Evolutionary conservation across 1,284 basidiomycete genomes (phyloP), one percentile per base, ranked within the genome.

Genomic region (Megacollybia platyphylla): DNA sequence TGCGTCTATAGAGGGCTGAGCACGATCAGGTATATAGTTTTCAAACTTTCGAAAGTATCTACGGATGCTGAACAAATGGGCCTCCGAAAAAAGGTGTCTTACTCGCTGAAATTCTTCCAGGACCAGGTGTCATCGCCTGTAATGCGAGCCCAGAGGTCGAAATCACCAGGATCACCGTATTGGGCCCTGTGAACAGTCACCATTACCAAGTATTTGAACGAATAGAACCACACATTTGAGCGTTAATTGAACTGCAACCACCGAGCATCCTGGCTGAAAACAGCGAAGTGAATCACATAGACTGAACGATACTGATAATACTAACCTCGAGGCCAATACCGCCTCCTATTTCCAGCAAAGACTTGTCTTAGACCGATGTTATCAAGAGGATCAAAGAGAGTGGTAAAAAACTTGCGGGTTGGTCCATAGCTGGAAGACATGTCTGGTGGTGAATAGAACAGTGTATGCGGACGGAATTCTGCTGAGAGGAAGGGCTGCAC

Each of bases 21-120:
- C 51, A 1, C 65, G 54, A 47, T 73, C 63, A 1, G 70, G 68
- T 35, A 57, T 59, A 49, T 65, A 79, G 15, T 58, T 65, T 53
- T 82, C 77, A 36, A 79, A 78, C 52, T 77, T 80, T 29, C 53
- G 61, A 51, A 81, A 75, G 48, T 78, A 81, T 10, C 77, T 80
- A 41, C 18, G 36, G 7, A 36, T 8, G 26, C 17, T 36, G 5
- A 34, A 34, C 4, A 11, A 6, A 34, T 34, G 31, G 31, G 4
- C 7, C 4, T 11, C 10, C 15, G 9, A 34, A 11, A 4, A 6
- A 34, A 20, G 24, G 26, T 9, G 3, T 46, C 60, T 39, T 51
- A 73, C 74, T 57, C 52, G 43, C 62, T 57, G 44, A 84, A 63
- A 39, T 73, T 67, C 36, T 67, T 58, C 69, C 75, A 83, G n/a